Percentiles rank a stretch among this genome's conserved stretches.
Evolutionary conservation across 352 stramenopile genomes (phyloP).

Genomic region (Pythium chondricola): DNA sequence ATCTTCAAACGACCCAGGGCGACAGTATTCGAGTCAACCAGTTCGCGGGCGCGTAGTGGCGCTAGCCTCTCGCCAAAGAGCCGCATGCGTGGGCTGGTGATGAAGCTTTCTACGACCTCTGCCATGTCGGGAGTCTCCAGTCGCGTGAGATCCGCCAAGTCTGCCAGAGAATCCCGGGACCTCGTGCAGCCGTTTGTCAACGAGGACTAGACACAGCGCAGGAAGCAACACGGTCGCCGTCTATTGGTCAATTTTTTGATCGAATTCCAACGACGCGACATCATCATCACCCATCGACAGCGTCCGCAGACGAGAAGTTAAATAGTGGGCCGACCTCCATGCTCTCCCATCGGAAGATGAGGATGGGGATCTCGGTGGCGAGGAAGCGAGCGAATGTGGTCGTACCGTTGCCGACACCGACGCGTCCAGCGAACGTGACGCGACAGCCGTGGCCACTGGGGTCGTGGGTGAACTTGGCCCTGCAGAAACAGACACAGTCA

Average conservation of each 20-base stretch:
- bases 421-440: conserved; percentile 19
- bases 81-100: conserved; percentile 15
- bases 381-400: conserved; percentile 20
- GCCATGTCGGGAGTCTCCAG: conserved; percentile 1
- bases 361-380: conserved; percentile 23
- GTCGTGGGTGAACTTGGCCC: conserved; percentile 17
- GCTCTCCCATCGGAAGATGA: conserved; percentile 25
- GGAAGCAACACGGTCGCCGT: too few species aligned
- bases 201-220: conserved; percentile 2
- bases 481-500: conserved; percentile 7
- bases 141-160: conserved; percentile 8
- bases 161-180: conserved; percentile 1
- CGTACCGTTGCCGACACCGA: conserved; percentile 20
- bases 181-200: conserved; percentile 5
- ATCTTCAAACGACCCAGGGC: conserved; percentile 6
- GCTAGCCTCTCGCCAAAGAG: background rate
- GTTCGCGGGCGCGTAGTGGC: background rate
- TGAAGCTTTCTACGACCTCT: conserved; percentile 11
- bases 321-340: conserved; percentile 21
- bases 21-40: background rate
- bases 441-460: conserved; percentile 3
- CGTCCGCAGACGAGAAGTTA: too few species aligned
- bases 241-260: too few species aligned
- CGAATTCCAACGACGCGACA: background rate
- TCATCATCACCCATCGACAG: too few species aligned